Base-by-base conservation (phyloP, 257 asterid species). In the Thymus mandschuricus region DNA sequence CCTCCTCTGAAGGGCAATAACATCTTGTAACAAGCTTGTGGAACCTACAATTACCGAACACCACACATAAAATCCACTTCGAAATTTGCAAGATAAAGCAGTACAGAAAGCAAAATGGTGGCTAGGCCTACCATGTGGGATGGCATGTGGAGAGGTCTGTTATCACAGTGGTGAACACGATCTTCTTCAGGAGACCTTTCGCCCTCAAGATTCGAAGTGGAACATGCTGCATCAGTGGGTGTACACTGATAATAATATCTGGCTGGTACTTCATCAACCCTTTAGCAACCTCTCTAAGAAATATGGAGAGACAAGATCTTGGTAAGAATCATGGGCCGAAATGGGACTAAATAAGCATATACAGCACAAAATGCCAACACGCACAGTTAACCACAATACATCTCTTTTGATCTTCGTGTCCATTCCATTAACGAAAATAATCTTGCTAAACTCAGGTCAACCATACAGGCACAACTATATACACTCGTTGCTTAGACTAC, bases 1-100 rank as follows among this genome's bases (percentile, higher is more conserved):
- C 91, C 87, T 92, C 97, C 81, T 92, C 97, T 3, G 99, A 95
- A 51, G 99, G 99, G 81, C 92, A 85, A 75, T 95, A 95, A 74
- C 98, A 92, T 75, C 98, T 85, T 6, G 98, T 95, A 38, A 95
- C 99, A 52, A 95, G 99, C 88, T 95, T 95, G 92, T 95, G 99
- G 86, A 95, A 95, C 99, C 99, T 92, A 77, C 70, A 59, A 82
- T 56, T 67, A 50, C 73, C 56, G 10, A 71, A 74, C 40, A 76
- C 27, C 27, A 75, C 64, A 69, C 28, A 72, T 71, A 55, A 76
- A 80, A 68, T 51, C 33, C 13, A 70, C 58, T 66, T 2, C 11
- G 33, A 57, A 50, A 15, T 48, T n/a, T 15, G 34, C 59, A 67
- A 44, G 1, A 8, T 62, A 34, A 10, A 52, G 44, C 38, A 75